A percentile compares a stretch with the other conserved stretches of the same genome.
Evolutionary conservation across 2,329 filamentous ascomycete genomes (phyloP).

Genomic region (Stachybotrys elegans): DNA sequence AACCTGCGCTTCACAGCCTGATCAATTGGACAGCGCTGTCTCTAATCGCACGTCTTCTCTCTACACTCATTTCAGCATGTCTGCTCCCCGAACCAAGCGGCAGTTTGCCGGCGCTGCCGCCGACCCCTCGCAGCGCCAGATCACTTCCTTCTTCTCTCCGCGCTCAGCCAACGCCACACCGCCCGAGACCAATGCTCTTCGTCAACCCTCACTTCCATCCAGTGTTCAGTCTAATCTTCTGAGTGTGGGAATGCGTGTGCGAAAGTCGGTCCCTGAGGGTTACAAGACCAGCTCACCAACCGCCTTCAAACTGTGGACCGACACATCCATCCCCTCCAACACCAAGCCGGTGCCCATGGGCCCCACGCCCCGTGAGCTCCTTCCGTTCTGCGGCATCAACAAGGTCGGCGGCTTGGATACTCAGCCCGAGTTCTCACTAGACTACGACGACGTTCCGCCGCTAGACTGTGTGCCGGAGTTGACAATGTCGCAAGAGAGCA

Average conservation of each 20-base stretch:
- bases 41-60: constrained; percentile 6
- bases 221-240: constrained; percentile 77
- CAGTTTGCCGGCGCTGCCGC: constrained; percentile 55
- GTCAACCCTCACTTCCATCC: constrained; percentile 51
- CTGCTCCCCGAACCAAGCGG: constrained; percentile 52
- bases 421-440: constrained; percentile 41
- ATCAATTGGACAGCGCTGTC: constrained; percentile 4
- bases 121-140: constrained; percentile 55
- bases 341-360: constrained; percentile 3
- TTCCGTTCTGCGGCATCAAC: constrained; percentile 77
- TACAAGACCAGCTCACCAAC: constrained; percentile 68
- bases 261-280: constrained; percentile 88
- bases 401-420: constrained; percentile 64
- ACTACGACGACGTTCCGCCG: constrained; percentile 22
- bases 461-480: constrained; percentile 41
- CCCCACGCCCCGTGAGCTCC: constrained; percentile 52
- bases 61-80: constrained; percentile 34
- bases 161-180: constrained; percentile 31
- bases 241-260: constrained; percentile 87
- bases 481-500: constrained; percentile 52
- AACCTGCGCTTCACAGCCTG: not conserved
- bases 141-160: constrained; percentile 56
- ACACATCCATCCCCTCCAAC: constrained; percentile 15
- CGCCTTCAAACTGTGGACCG: constrained; percentile 47
- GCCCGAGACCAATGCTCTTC: constrained; percentile 18